These are phyloP conservation scores for Exophiala aquamarina DNA, from an alignment of 2,329 filamentous ascomycete species.

Conservation along the genomic window DNA sequence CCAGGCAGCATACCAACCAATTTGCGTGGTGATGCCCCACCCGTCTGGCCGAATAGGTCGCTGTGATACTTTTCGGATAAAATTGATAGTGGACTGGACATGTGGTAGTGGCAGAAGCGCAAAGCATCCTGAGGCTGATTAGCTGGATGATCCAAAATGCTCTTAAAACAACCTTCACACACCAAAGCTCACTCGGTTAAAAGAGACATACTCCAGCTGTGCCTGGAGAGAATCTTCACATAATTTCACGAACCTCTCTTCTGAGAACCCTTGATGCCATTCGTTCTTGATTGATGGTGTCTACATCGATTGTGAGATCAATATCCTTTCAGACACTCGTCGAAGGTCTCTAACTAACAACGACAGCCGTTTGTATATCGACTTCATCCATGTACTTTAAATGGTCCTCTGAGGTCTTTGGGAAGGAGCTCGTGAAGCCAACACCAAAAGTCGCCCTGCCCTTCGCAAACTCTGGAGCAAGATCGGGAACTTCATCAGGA, in stretches of 20 bases:
- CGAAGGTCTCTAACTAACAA: background rate
- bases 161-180: too few species aligned
- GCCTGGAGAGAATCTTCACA: background rate
- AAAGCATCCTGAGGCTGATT: background rate
- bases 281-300: constrained; percentile 1
- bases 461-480: background rate
- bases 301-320: too few species aligned
- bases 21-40: background rate
- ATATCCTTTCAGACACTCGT: background rate
- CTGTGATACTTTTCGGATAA: background rate
- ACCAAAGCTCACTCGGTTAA: background rate
- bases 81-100: background rate
- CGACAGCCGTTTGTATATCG: constrained; percentile 1
- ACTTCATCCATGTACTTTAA: constrained; percentile 5
- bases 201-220: background rate
- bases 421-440: background rate
- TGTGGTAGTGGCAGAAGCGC: background rate
- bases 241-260: background rate
- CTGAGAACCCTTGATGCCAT: background rate
- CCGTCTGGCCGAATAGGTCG: background rate
- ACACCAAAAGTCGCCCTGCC: background rate
- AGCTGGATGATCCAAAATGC: too few species aligned
- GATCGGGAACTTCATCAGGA: background rate
- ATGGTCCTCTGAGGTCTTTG: background rate
- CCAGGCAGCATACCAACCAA: background rate